Evolutionary conservation across 805 yeast species (phyloP).

Genomic region (Metschnikowia orientalis): DNA sequence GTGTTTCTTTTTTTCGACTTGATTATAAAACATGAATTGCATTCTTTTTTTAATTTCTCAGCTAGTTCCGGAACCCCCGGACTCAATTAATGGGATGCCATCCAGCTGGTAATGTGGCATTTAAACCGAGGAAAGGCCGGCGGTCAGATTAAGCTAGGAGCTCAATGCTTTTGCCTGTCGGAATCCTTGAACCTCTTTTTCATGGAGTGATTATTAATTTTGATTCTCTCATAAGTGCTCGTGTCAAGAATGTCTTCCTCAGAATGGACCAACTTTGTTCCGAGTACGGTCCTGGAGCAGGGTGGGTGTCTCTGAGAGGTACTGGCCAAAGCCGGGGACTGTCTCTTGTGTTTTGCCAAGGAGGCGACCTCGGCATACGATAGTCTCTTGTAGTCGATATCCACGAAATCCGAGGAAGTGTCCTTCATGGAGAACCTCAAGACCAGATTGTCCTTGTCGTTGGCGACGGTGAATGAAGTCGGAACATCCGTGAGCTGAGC

Average conservation of each 20-base stretch:
- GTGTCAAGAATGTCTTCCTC: conserved; percentile 12
- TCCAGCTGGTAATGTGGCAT: too few relatives aligned
- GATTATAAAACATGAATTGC: too few relatives aligned
- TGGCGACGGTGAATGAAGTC: conserved; percentile 28
- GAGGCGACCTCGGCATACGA: conserved; percentile 45
- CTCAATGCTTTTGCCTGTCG: conserved; percentile 9
- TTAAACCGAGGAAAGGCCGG: too few relatives aligned
- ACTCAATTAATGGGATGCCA: too few relatives aligned
- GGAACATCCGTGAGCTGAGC: conserved; percentile 19
- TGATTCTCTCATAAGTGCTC: conserved; percentile 13
- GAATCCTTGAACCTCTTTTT: conserved; percentile 18
- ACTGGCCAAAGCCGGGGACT: conserved; percentile 8
- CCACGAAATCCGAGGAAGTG: conserved; percentile 32
- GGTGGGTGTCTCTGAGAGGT: conserved; percentile 10
- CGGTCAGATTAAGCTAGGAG: too few relatives aligned
- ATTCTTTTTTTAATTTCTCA: too few relatives aligned
- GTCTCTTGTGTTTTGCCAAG: conserved; percentile 23
- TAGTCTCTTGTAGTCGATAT: conserved; percentile 31
- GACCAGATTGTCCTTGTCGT: conserved; percentile 23
- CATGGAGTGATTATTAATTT: conserved; percentile 19
- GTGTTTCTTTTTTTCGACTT: too few relatives aligned
- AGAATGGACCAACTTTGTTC: conserved; percentile 3
- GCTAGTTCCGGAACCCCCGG: too few relatives aligned
- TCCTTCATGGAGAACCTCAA: conserved; percentile 34
- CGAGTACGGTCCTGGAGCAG: too few relatives aligned